Percentiles rank a stretch among this genome's conserved stretches.
These are phyloP conservation scores for Harringtonia lauricola DNA, from an alignment of 2,329 filamentous ascomycete species.

Conservation along the genomic window DNA sequence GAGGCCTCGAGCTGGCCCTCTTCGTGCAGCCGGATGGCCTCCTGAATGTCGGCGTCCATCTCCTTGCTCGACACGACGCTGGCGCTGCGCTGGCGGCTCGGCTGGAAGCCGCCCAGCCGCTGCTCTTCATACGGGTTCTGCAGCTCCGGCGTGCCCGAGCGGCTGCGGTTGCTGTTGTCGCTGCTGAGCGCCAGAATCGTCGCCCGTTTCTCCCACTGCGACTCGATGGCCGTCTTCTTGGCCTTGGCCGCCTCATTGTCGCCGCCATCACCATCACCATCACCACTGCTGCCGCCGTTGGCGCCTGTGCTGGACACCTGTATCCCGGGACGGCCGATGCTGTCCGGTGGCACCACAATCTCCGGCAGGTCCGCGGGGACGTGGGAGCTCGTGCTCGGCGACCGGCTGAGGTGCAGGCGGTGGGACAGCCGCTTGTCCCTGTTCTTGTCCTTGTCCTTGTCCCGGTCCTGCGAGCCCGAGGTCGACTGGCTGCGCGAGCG, in stretches of 20 bases:
- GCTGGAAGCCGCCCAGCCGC: conserved; percentile 15
- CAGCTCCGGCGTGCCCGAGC: conserved; percentile 26
- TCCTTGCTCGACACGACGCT: conserved; percentile 34
- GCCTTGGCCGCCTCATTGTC: conserved; percentile 15
- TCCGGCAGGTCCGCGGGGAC: conserved; percentile 72
- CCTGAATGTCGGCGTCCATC: conserved; percentile 68
- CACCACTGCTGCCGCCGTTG: not conserved
- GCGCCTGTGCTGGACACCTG: conserved; percentile 25
- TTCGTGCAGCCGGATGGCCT: conserved; percentile 92
- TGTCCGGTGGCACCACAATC: conserved; percentile 41
- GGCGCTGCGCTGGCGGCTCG: conserved; percentile 9
- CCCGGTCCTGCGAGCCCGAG: conserved; percentile 21
- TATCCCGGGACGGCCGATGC: conserved; percentile 31
- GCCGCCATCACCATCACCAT: not conserved
- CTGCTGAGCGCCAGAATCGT: conserved; percentile 70
- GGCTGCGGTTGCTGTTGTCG: conserved; percentile 32
- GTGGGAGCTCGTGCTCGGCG: conserved; percentile 53
- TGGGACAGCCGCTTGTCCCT: conserved; percentile 47
- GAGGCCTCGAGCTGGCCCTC: conserved; percentile 65
- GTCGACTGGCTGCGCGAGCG: conserved; percentile 38
- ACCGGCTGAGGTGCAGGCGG: conserved; percentile 55
- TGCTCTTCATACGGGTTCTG: conserved; percentile 12
- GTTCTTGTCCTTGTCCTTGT: conserved; percentile 16
- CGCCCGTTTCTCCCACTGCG: conserved; percentile 84
- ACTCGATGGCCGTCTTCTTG: conserved; percentile 34